phyloP scores from a whole-genome alignment of 1,139 yeast species.

The Protomyces pachydermus region DNA sequence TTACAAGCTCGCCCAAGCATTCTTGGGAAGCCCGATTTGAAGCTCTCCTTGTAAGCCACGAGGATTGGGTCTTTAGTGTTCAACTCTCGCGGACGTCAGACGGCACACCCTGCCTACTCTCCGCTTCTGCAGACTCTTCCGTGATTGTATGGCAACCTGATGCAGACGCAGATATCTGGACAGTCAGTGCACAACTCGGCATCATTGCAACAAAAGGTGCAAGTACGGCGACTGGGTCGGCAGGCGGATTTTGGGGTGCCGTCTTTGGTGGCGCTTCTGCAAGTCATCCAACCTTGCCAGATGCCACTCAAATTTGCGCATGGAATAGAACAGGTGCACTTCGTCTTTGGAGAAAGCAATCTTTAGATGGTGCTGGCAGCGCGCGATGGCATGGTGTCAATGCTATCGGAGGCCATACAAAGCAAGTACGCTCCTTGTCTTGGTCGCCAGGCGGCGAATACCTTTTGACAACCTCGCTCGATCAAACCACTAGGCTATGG shows the following conservation, averaged over 20 bases:
- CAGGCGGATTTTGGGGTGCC: conserved; percentile 95
- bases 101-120: conserved; percentile 49
- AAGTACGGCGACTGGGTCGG: conserved; percentile 94
- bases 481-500: conserved; percentile 85
- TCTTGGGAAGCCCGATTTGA: conserved; percentile 60
- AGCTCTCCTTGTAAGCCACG: conserved; percentile 94
- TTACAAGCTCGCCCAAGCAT: conserved; percentile 26
- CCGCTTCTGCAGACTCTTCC: conserved; percentile 91
- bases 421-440: conserved; percentile 67
- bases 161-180: conserved; percentile 81
- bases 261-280: conserved; percentile 53
- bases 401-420: conserved; percentile 73
- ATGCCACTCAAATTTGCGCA: conserved; percentile 89
- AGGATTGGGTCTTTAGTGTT: conserved; percentile 90
- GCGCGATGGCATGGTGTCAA: conserved; percentile 51
- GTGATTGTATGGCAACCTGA: conserved; percentile 97
- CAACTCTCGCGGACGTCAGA: conserved; percentile 55
- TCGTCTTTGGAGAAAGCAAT: conserved; percentile 33
- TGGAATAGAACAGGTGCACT: conserved; percentile 59
- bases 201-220: conserved; percentile 95
- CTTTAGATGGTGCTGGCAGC: conserved; percentile 36
- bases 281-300: conserved; percentile 39
- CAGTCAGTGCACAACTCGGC: conserved; percentile 73
- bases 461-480: conserved; percentile 64
- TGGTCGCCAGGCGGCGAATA: conserved; percentile 70